Conservation (phyloP, 768 basidiomycete genomes). For the Clathrus columnatus region DNA sequence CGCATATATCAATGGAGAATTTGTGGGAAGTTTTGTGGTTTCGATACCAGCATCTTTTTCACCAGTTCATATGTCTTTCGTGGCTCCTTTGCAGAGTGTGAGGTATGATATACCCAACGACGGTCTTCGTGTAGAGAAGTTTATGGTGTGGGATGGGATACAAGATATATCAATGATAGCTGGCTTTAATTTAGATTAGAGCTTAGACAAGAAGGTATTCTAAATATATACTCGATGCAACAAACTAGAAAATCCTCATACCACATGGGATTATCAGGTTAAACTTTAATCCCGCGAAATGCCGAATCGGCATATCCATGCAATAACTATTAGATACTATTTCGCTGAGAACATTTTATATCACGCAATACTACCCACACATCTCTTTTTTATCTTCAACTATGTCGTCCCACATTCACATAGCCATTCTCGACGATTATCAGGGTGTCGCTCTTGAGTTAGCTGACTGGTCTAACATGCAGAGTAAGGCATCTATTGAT, state of each 20-base stretch:
- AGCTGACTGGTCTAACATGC: constrained; percentile 46
- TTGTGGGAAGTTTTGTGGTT: background rate
- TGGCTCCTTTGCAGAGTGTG: background rate
- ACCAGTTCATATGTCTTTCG: constrained; percentile 2
- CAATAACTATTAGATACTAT: too few species aligned
- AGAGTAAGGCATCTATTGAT: constrained; percentile 31
- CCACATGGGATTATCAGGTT: too few species aligned
- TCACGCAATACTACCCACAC: background rate
- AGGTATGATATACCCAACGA: background rate
- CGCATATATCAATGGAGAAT: background rate
- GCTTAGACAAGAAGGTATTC: too few species aligned
- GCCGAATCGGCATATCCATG: too few species aligned
- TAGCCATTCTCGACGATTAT: constrained; percentile 58
- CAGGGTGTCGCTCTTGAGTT: constrained; percentile 40
- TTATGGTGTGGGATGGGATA: constrained; percentile 10
- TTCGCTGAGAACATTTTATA: background rate
- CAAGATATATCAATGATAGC: background rate
- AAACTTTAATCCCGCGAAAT: too few species aligned
- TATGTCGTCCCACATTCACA: constrained; percentile 19
- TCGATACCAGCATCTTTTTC: background rate
- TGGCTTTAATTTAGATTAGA: too few species aligned
- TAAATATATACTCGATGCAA: too few species aligned
- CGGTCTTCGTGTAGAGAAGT: background rate
- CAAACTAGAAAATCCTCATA: too few species aligned
- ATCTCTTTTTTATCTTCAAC: background rate